Evolutionary conservation across 805 yeast species (phyloP).

Genomic region (Wickerhamia fluorescens): DNA sequence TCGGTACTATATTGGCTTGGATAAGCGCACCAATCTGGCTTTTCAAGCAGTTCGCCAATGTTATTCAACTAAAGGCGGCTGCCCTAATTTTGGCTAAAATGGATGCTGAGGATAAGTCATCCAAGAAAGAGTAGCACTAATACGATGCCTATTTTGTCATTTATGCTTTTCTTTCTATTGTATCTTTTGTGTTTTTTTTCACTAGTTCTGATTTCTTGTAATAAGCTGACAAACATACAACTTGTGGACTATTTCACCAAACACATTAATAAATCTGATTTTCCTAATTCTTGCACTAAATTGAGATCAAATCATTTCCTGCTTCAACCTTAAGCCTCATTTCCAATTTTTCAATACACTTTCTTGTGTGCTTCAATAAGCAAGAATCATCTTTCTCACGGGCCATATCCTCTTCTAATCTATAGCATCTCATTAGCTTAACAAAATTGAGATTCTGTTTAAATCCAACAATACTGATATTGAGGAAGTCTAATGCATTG

Average conservation of each 20-base stretch:
- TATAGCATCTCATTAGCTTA: conserved; percentile 34
- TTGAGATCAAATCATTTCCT: too few relatives aligned
- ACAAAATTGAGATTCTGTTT: conserved; percentile 29
- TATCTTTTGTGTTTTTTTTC: background rate
- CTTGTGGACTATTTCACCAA: background rate
- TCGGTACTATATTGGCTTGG: conserved; percentile 53
- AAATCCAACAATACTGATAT: conserved; percentile 39
- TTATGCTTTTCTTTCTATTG: too few relatives aligned
- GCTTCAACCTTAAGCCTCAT: conserved; percentile 22
- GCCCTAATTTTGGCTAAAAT: conserved; percentile 69
- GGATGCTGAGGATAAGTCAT: conserved; percentile 53
- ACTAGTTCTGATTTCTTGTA: background rate
- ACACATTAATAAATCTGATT: too few relatives aligned
- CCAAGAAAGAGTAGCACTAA: conserved; percentile 1
- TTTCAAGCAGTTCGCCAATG: conserved; percentile 85
- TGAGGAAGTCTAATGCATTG: conserved; percentile 30
- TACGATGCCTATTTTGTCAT: too few relatives aligned
- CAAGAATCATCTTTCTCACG: conserved; percentile 18
- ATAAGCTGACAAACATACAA: background rate
- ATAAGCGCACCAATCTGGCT: conserved; percentile 79
- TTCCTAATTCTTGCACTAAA: too few relatives aligned
- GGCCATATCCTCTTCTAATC: conserved; percentile 33
- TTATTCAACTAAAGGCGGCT: conserved; percentile 83
- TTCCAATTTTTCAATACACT: conserved; percentile 20
- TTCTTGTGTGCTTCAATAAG: conserved; percentile 23